Evolutionary conservation across 2,329 filamentous ascomycete genomes (phyloP), one percentile per base, ranked within the genome.

Genomic region (Aspergillus sp.): DNA sequence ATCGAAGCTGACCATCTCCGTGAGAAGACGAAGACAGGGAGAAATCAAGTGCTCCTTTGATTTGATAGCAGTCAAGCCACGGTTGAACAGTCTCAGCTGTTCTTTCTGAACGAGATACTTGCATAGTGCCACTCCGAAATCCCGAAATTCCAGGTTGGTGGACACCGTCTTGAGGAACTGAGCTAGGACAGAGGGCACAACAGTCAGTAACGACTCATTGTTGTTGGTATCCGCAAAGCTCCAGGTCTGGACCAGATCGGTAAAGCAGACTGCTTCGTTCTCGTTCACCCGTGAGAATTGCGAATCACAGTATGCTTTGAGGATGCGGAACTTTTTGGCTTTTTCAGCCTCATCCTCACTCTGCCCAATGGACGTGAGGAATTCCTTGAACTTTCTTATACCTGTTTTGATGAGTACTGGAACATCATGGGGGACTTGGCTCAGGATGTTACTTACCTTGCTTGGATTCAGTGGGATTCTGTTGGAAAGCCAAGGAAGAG

Each of bases 231-330:
- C 87, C 4, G 91, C 92, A 78, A 91, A 92, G 51, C 87, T 88
- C 94, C 94, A 98, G 61, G 88, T 92, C 69, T 96, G 90, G 78
- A 96, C 90, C 41, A 98, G 79, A 69, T 97, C 91, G 2, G 84
- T 79, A 30, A 98, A 84, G 67, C 89, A 91, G 23, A 88, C 81
- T 6, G 85, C 82, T 55, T 85, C 84, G 30, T 55, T 36, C 39
- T 87, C 85, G 54, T 68, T 72, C 15, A 75, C 77, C 62, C 76
- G 75, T 17, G 81, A 79, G 61, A 80, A 82, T 70, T 87, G 84
- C 48, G 81, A 79, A 48, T 87, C 83, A 62, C 80, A 79, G 65
- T 81, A 82, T 43, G 74, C 71, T 64, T 80, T 79, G 49, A 83
- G 71, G 41, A 81, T 70, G 57, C 72, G 73, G 54, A 80, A 70